Percentiles rank a stretch among this genome's conserved stretches.
phyloP scores from a whole-genome alignment of 257 asterid genomes.

The Forsythia viridissima region DNA sequence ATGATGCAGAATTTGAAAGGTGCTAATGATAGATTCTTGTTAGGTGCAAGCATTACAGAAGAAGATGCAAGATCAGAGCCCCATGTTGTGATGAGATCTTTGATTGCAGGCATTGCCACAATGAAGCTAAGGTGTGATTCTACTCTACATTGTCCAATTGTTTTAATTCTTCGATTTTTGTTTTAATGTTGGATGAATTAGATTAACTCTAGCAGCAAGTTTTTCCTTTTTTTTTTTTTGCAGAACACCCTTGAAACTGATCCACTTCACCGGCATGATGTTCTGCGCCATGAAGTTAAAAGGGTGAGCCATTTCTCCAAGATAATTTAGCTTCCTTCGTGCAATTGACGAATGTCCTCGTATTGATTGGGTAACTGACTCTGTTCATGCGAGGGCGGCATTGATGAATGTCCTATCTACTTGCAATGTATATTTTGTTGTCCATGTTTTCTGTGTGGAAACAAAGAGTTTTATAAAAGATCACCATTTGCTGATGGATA shows the following conservation, averaged over 20 bases:
- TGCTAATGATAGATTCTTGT: not conserved
- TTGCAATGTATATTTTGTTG: not conserved
- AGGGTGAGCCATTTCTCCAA: slow-evolving; percentile 36
- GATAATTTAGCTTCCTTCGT: not conserved
- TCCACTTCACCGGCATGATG: slow-evolving; percentile 47
- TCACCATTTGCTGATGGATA: not conserved
- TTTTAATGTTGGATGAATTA: not conserved
- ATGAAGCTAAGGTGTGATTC: slow-evolving; percentile 48
- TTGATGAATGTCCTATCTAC: not conserved
- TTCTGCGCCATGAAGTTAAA: slow-evolving; percentile 62
- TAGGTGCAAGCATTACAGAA: slow-evolving; percentile 61
- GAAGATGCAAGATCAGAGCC: slow-evolving; percentile 66
- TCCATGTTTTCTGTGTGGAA: not conserved
- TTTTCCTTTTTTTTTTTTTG: not conserved
- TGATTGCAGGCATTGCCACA: slow-evolving; percentile 74
- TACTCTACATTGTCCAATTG: not conserved
- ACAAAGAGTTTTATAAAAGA: not conserved
- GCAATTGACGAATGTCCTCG: not conserved
- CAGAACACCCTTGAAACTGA: slow-evolving; percentile 55
- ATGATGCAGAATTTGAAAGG: not conserved
- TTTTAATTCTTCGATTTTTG: not conserved
- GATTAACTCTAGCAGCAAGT: not conserved
- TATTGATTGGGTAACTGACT: not conserved
- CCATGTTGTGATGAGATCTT: slow-evolving; percentile 66
- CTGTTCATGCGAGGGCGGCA: not conserved